Percentiles rank a stretch among this genome's conserved stretches.
phyloP scores from a whole-genome alignment of 768 basidiomycete species.

The Lactarius indigo region DNA sequence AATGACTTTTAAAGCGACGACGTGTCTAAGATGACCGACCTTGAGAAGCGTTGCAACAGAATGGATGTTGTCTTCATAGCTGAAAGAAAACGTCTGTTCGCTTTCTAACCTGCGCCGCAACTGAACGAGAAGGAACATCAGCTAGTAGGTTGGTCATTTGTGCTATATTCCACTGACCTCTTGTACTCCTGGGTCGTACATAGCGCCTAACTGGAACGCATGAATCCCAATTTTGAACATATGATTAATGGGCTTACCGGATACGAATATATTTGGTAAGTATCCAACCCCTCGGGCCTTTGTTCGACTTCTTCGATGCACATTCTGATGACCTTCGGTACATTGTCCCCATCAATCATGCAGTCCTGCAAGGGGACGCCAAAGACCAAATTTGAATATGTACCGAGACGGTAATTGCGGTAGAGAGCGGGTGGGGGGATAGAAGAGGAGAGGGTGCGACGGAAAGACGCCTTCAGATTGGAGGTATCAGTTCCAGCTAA shows the following conservation, averaged over 20 bases:
- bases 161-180: too few species aligned
- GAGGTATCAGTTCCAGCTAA: constrained; percentile 67
- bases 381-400: constrained; percentile 85
- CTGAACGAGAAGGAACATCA: constrained; percentile 37
- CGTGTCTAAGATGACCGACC: constrained; percentile 38
- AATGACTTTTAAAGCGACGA: too few species aligned
- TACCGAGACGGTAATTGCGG: constrained; percentile 73
- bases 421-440: constrained; percentile 76
- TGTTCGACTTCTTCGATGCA: constrained; percentile 82
- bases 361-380: constrained; percentile 87
- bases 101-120: constrained; percentile 83
- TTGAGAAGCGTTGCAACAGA: constrained; percentile 61
- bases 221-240: too few species aligned
- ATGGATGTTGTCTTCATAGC: constrained; percentile 55
- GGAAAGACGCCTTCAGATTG: constrained; percentile 51
- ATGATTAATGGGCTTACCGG: constrained; percentile 43
- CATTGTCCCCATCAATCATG: constrained; percentile 74
- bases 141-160: too few species aligned
- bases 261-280: constrained; percentile 81
- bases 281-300: constrained; percentile 69
- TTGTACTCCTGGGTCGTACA: too few species aligned
- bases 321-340: constrained; percentile 76
- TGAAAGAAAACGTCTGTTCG: constrained; percentile 72
- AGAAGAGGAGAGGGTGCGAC: constrained; percentile 57
- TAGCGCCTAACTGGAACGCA: too few species aligned